These are phyloP conservation scores for Pythium guiyangense DNA, from an alignment of 352 stramenopile genomes.

Conservation along the genomic window DNA sequence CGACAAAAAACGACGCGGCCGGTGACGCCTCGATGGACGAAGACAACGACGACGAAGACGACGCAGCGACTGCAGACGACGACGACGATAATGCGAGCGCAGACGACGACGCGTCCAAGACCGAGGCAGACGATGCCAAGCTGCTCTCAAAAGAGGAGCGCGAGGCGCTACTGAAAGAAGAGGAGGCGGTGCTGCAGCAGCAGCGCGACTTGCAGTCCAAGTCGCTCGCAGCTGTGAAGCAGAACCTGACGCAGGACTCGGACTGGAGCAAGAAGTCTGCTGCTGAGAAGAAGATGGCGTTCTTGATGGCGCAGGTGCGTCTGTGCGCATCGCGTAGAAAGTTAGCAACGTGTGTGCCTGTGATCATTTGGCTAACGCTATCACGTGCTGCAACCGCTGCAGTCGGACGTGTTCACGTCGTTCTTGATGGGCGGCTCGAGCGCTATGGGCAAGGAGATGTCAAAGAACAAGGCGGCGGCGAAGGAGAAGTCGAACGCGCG, in stretches of 20 bases:
- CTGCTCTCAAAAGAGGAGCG: constrained; percentile 58
- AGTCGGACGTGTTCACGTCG: constrained; percentile 85
- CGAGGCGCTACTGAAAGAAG: constrained; percentile 51
- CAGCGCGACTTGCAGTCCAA: constrained; percentile 77
- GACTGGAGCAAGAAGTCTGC: constrained; percentile 42
- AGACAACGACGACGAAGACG: constrained; percentile 23
- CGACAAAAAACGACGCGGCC: constrained; percentile 16
- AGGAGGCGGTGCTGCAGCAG: constrained; percentile 63
- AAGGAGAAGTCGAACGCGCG: constrained; percentile 43
- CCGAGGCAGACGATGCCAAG: constrained; percentile 22
- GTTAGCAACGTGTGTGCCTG: background rate
- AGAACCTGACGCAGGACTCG: constrained; percentile 48
- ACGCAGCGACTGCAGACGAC: constrained; percentile 15
- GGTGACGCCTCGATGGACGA: constrained; percentile 22
- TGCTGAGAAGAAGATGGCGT: constrained; percentile 76
- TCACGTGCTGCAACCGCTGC: background rate
- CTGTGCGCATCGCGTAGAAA: background rate
- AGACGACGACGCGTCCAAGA: constrained; percentile 9
- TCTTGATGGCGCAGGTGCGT: constrained; percentile 77
- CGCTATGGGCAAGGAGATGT: constrained; percentile 74
- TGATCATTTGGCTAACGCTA: background rate
- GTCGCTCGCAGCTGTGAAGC: constrained; percentile 64
- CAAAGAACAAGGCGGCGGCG: constrained; percentile 32
- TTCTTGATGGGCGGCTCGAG: constrained; percentile 85
- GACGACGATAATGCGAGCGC: constrained; percentile 29